A percentile compares a stretch with the other conserved stretches of the same genome.
phyloP scores from a whole-genome alignment of 768 basidiomycete species.

The Russula dissimulans region DNA sequence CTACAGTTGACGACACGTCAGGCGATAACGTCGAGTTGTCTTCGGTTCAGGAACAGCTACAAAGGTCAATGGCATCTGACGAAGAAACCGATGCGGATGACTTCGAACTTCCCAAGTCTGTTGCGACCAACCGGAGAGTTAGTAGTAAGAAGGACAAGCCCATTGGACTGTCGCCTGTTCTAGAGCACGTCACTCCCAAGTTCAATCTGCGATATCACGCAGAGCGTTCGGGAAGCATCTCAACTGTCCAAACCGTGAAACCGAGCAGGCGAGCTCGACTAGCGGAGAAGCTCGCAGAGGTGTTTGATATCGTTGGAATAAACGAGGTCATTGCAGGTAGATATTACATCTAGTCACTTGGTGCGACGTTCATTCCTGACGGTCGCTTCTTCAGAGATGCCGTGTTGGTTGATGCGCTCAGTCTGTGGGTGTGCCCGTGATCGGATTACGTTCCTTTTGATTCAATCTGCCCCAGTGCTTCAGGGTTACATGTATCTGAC shows the following conservation, averaged over 20 bases:
- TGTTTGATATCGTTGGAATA: constrained; percentile 75
- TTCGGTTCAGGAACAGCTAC: constrained; percentile 1
- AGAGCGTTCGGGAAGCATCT: constrained; percentile 33
- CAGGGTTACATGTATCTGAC: constrained; percentile 98
- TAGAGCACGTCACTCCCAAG: constrained; percentile 8
- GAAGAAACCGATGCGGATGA: constrained; percentile 21
- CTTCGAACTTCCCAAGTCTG: constrained; percentile 18
- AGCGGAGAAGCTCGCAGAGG: constrained; percentile 81
- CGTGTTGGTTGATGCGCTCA: constrained; percentile 87
- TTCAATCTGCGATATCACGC: constrained; percentile 8
- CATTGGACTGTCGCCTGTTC: constrained; percentile 7
- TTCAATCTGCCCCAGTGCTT: constrained; percentile 46
- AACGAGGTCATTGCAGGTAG: constrained; percentile 78
- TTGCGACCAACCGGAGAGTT: not conserved
- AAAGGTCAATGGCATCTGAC: constrained; percentile 4
- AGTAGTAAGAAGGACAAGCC: constrained; percentile 6
- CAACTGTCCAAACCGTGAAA: constrained; percentile 68
- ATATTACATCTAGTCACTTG: constrained; percentile 22
- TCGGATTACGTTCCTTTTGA: not conserved
- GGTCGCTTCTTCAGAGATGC: constrained; percentile 53
- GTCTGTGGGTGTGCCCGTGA: constrained; percentile 52
- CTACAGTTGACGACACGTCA: constrained; percentile 19
- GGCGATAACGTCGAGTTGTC: not conserved
- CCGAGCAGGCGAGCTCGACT: constrained; percentile 59
- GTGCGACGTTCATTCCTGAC: not conserved